These are phyloP conservation scores for Rhizopogon salebrosus DNA, from an alignment of 768 basidiomycete species.

Conservation along the genomic window DNA sequence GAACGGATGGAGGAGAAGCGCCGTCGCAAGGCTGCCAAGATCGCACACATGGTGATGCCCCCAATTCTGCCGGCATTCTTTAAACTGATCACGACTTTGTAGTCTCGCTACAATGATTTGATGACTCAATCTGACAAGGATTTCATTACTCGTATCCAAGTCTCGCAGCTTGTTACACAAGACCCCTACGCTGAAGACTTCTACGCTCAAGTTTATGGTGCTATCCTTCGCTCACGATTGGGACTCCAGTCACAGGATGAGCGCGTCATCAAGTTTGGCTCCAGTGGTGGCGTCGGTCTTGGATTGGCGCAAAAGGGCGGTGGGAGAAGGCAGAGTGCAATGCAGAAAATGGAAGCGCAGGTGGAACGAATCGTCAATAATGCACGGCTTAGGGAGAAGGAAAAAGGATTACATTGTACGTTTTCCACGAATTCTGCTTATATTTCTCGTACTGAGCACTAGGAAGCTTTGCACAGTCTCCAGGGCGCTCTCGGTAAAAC, in stretches of 20 bases:
- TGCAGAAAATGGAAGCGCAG: constrained; percentile 92
- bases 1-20: constrained; percentile 86
- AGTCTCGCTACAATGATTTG: constrained; percentile 91
- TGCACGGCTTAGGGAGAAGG: constrained; percentile 80
- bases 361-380: constrained; percentile 95
- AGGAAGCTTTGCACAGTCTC: constrained; percentile 63
- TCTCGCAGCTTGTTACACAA: constrained; percentile 94
- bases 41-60: constrained; percentile 72
- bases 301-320: constrained; percentile 62
- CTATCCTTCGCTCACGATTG: constrained; percentile 74
- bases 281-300: constrained; percentile 79
- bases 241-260: constrained; percentile 69
- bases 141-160: constrained; percentile 98
- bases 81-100: constrained; percentile 6
- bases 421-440: constrained; percentile 7
- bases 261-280: constrained; percentile 80
- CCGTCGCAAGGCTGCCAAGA: constrained; percentile 76
- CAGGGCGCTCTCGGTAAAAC: constrained; percentile 95
- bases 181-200: constrained; percentile 99
- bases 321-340: constrained; percentile 72
- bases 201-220: constrained; percentile 94
- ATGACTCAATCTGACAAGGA: constrained; percentile 99
- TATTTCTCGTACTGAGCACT: background rate
- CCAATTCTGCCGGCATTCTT: background rate
- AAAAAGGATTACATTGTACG: constrained; percentile 64